Percentiles rank a stretch among this genome's conserved stretches.
phyloP scores from a whole-genome alignment of 768 basidiomycete species.

The Flagelloscypha sp. region DNA sequence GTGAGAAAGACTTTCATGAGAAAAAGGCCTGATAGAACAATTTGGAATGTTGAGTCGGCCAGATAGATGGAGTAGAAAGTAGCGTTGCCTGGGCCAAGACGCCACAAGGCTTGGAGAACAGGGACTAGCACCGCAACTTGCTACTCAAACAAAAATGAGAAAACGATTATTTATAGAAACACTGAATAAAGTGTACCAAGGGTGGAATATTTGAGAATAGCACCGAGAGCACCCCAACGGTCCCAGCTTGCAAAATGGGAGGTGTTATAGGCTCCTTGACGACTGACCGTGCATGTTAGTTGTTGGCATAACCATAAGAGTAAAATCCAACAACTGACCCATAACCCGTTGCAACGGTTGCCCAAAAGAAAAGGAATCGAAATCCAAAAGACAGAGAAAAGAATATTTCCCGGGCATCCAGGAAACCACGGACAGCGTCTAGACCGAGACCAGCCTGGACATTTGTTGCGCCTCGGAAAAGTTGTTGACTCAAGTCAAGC shows the following conservation, averaged over 20 bases:
- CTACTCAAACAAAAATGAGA: too few relatives aligned
- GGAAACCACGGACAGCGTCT: constrained; percentile 26
- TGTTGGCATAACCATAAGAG: too few relatives aligned
- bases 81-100: constrained; percentile 31
- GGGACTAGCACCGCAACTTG: too few relatives aligned
- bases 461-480: constrained; percentile 28
- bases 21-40: constrained; percentile 49
- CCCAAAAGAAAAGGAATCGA: constrained; percentile 64
- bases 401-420: constrained; percentile 49
- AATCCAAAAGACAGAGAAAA: constrained; percentile 49
- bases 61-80: constrained; percentile 44
- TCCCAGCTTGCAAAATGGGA: constrained; percentile 57
- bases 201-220: constrained; percentile 42
- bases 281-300: too few relatives aligned
- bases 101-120: constrained; percentile 57
- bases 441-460: constrained; percentile 16
- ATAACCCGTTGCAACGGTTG: constrained; percentile 51
- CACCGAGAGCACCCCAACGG: constrained; percentile 53
- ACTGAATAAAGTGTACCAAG: too few relatives aligned
- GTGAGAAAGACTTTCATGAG: constrained; percentile 58
- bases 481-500: constrained; percentile 51
- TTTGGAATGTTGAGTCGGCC: constrained; percentile 48
- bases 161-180: too few relatives aligned
- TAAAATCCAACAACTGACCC: too few relatives aligned
- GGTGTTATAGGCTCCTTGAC: constrained; percentile 10